Evolutionary conservation across 2,329 filamentous ascomycete genomes (phyloP).

Genomic region (Colletotrichum sp.): DNA sequence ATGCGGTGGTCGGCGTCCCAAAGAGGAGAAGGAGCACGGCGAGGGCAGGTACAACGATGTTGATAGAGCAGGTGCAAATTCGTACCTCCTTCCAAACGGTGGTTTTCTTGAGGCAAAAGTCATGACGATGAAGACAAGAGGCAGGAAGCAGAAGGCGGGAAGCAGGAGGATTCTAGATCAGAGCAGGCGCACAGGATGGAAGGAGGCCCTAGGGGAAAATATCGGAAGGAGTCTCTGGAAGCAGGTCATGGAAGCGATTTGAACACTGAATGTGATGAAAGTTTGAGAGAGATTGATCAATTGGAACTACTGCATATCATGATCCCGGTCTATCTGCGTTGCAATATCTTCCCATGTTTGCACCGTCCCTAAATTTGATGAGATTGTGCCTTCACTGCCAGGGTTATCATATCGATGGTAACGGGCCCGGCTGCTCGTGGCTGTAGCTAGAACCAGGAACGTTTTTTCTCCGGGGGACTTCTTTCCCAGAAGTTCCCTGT

Average conservation of each 20-base stretch:
- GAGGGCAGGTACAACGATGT: background rate
- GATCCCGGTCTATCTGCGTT: background rate
- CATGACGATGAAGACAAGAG: background rate
- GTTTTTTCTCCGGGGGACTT: background rate
- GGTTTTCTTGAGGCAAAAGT: background rate
- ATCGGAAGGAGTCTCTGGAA: background rate
- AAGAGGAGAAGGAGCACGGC: background rate
- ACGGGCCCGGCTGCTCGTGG: background rate
- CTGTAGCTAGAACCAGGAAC: background rate
- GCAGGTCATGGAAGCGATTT: background rate
- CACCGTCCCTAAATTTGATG: background rate
- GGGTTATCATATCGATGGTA: rapidly evolving
- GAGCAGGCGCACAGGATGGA: background rate
- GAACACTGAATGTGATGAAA: background rate
- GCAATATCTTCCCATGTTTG: background rate
- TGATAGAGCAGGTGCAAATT: background rate
- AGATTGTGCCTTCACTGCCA: background rate
- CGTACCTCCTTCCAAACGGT: background rate
- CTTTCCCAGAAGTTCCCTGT: background rate
- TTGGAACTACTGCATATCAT: background rate
- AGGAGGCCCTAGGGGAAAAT: background rate
- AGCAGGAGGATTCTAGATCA: background rate
- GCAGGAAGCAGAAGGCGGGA: background rate
- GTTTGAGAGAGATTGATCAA: background rate
- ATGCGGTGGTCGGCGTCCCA: background rate